Base-by-base conservation (phyloP, 257 asterid species). In the Jaltomata sinuosa region DNA sequence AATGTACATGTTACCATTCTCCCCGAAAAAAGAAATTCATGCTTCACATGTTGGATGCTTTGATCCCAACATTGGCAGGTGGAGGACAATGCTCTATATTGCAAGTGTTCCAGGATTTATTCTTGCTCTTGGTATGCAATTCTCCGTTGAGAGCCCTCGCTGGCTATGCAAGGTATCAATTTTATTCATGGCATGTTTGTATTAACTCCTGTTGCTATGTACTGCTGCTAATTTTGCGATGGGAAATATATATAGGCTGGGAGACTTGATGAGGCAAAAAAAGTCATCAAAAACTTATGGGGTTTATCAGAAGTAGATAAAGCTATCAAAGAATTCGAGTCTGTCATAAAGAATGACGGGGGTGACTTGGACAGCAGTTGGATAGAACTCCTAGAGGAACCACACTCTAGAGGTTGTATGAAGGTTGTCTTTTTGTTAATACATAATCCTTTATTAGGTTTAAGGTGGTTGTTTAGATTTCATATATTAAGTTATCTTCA, bases 131-230 rank as follows among this genome's bases (percentile, higher is more conserved):
- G 98, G 98, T 77, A 94, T 94, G 96, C 97, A 95, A 85, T 92
- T 93, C 87, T 88, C 98, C 12, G 97, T 92, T 27, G 98, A 95
- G 64, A 93, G 98, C 89, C 98, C 98, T 47, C 97, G 98, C 71
- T 95, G 98, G 98, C 89, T 95, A n/a, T 92, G 97, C 85, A 95
- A 93, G 88, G 98, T 94, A 93, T 85, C 59, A 87, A 53, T 40
- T 74, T 18, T 21, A 83, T 83, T 85, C 81, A 54, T 27, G 38
- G 27, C 62, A 27, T 49, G 45, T 57, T 79, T 84, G 22, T 50
- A 5, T 57, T 47, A 57, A 85, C 32, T 38, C 77, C 50, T 79
- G 72, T 79, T 83, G 27, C 61, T 72, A 21, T 64, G 22, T 53
- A 55, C 29, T 68, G 65, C 74, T 85, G 50, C 59, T 76, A 81